Evolutionary conservation across 2,329 filamentous ascomycete genomes (phyloP).

Genomic region (Seiridium unicorne): DNA sequence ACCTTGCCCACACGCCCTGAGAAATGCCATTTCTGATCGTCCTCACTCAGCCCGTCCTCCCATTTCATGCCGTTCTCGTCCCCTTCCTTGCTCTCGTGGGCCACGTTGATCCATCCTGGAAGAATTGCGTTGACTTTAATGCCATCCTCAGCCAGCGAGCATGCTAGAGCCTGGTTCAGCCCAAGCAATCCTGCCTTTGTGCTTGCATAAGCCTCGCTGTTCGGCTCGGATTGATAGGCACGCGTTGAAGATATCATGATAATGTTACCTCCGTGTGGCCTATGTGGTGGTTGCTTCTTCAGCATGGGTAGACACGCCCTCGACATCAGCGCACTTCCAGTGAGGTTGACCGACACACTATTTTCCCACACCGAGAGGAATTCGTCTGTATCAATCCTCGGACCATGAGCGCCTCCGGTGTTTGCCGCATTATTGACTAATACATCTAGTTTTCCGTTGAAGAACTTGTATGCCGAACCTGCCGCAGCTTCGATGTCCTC

Average conservation of each 20-base stretch:
- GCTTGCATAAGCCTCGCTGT: constrained; percentile 48
- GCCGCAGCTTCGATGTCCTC: constrained; percentile 26
- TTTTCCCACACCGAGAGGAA: constrained; percentile 26
- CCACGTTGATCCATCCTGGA: constrained; percentile 51
- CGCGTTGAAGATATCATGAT: constrained; percentile 50
- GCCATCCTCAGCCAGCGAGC: constrained; percentile 38
- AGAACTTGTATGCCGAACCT: constrained; percentile 27
- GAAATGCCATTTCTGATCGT: constrained; percentile 47
- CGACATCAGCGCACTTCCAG: constrained; percentile 30
- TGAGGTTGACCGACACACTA: constrained; percentile 35
- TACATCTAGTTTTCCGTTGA: constrained; percentile 34
- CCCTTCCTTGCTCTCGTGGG: constrained; percentile 28
- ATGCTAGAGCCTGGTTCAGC: constrained; percentile 45
- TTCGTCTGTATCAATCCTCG: constrained; percentile 31
- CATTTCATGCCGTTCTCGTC: constrained; percentile 37
- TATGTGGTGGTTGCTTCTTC: constrained; percentile 6
- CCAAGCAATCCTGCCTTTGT: constrained; percentile 50
- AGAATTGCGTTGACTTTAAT: constrained; percentile 48
- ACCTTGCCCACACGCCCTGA: constrained; percentile 48
- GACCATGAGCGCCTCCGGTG: constrained; percentile 26
- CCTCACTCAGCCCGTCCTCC: constrained; percentile 43
- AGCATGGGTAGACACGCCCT: constrained; percentile 26
- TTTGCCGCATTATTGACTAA: constrained; percentile 41
- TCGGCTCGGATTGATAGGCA: constrained; percentile 44
- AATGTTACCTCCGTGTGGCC: constrained; percentile 24